Evolutionary conservation across 805 yeast species (phyloP).

Genomic region (Cyberlindnera meyerae): DNA sequence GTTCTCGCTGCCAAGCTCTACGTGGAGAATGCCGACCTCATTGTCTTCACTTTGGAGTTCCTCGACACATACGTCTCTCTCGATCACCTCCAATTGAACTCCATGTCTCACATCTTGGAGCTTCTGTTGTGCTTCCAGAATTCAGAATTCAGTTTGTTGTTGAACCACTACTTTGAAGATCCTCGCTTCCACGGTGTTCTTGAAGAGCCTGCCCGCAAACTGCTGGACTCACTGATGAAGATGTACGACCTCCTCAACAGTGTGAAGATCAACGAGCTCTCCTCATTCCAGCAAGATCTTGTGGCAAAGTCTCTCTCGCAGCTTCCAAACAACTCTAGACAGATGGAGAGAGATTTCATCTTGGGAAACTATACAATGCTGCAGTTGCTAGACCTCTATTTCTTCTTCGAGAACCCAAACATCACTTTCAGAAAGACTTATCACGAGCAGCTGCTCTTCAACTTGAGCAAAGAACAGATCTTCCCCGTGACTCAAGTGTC

Average conservation of each 20-base stretch:
- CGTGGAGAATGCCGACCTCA: constrained; percentile 22
- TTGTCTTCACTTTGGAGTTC: constrained; percentile 17
- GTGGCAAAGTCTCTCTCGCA: constrained; percentile 11
- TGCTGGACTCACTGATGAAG: constrained; percentile 8
- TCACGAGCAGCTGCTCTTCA: constrained; percentile 62
- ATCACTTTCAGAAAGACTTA: constrained; percentile 56
- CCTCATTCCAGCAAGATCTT: constrained; percentile 19
- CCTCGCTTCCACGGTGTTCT: constrained; percentile 16
- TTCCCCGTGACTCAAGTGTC: constrained; percentile 33
- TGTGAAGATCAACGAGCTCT: constrained; percentile 14
- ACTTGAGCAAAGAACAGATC: constrained; percentile 48
- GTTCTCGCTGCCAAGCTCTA: constrained; percentile 17
- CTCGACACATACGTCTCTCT: constrained; percentile 18
- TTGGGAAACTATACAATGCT: constrained; percentile 42
- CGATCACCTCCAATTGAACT: constrained; percentile 18
- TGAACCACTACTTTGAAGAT: constrained; percentile 37
- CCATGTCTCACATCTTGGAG: constrained; percentile 31
- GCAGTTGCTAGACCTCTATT: constrained; percentile 48
- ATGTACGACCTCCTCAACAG: constrained; percentile 14
- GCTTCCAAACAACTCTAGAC: constrained; percentile 15
- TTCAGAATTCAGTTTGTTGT: constrained; percentile 40
- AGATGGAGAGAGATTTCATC: constrained; percentile 27
- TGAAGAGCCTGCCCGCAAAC: constrained; percentile 9
- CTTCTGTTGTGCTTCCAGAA: constrained; percentile 43
- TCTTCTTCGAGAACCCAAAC: constrained; percentile 52